Base-by-base conservation (phyloP, 805 yeast genomes). In the Candida maesae region DNA sequence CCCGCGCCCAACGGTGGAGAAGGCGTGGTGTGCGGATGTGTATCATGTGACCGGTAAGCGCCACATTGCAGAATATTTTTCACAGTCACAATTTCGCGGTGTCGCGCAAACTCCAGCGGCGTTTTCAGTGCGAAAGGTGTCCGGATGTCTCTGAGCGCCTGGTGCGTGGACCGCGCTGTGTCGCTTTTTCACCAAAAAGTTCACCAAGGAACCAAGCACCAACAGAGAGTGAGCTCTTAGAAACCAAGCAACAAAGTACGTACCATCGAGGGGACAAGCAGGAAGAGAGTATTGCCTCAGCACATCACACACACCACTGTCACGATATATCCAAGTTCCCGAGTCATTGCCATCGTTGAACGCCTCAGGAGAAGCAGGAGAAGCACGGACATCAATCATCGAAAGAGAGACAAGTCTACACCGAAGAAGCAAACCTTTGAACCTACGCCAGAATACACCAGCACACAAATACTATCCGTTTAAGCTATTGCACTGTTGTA, bases 181-280 rank as follows among this genome's bases (percentile, higher is more conserved):
- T 37, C 38, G 48, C 42, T 42, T 51, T 49, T 51, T 51, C 51
- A 46, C 38, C 50, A 41, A 42, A 42, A 43, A 36, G 44, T 42
- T 43, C 38, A 43, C 41, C 24, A 38, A 24, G 35, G 43, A 38
- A 38, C 42, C 36, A 31, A 41, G 36, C 38, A 37, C 41, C 24
- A 14, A 14, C 24, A 27, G 32, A 42, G 42, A 27, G 27, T 18
- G 21, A 25, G 20, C 24, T 29, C 38, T 46, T 44, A 33, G 44
- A 20, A 41, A 37, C 29, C 55, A 47, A 46, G 35, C 40, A 50
- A 50, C 36, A 39, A 50, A 50, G 56, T 51, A 50, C 52, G 56
- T 51, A 35, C 36, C 15, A 19, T 26, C 38, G 38, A 35, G 32
- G 28, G 29, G 28, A 13, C 16, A 23, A 16, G n/a, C 17, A 16